Evolutionary conservation across 2,329 filamentous ascomycete genomes (phyloP).

Genomic region (Monosporascus sp.): DNA sequence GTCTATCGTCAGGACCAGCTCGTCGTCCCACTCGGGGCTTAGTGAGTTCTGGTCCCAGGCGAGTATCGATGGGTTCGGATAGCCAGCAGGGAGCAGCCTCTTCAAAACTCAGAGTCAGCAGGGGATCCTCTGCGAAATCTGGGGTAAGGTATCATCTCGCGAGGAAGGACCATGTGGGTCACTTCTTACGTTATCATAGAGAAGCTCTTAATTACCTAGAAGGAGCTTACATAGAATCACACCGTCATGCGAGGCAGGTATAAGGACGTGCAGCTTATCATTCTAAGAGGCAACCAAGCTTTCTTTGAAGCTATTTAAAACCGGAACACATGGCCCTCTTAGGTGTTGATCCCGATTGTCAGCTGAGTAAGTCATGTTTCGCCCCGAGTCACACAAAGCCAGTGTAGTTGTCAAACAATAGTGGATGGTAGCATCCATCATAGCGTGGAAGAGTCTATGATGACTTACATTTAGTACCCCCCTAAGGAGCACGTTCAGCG

Average conservation of each 20-base stretch:
- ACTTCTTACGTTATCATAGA: background rate
- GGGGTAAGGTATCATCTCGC: too few relatives aligned
- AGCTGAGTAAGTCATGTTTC: too few relatives aligned
- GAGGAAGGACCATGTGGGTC: background rate
- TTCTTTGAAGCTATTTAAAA: too few relatives aligned
- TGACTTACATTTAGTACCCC: too few relatives aligned
- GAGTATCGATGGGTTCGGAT: background rate
- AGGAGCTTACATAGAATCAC: background rate
- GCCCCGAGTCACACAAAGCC: too few relatives aligned
- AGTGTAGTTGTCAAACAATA: too few relatives aligned
- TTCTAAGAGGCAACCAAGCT: too few relatives aligned
- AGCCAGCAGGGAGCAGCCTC: background rate
- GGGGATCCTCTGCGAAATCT: background rate
- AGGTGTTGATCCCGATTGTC: too few relatives aligned
- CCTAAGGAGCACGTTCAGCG: too few relatives aligned
- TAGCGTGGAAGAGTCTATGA: too few relatives aligned
- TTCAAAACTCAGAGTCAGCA: background rate
- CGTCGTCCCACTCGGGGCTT: background rate
- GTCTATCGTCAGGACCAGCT: background rate
- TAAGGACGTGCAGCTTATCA: background rate
- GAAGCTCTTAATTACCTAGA: background rate
- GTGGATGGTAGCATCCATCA: too few relatives aligned
- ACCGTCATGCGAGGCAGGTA: background rate
- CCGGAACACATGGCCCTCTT: too few relatives aligned
- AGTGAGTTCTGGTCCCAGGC: background rate